phyloP scores from a whole-genome alignment of 2,329 filamentous ascomycete genomes.

The Fusarium lateritium region DNA sequence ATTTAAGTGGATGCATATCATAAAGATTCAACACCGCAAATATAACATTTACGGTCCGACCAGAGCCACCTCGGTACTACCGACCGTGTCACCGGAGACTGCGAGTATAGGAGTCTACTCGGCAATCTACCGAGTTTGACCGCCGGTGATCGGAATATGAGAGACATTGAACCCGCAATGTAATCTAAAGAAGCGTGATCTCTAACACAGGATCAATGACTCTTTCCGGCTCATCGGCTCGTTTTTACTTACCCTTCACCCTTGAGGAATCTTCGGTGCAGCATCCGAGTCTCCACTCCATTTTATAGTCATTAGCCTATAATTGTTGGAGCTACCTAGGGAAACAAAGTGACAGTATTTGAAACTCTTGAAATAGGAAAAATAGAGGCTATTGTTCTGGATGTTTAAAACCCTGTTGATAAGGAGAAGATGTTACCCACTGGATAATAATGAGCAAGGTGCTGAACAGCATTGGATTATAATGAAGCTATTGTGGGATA shows the following conservation, averaged over 20 bases:
- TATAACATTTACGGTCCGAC: slow-evolving; percentile 7
- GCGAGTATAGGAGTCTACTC: slow-evolving; percentile 3
- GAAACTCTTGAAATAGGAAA: too few species aligned
- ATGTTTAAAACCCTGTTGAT: too few species aligned
- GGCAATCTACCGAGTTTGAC: slow-evolving; percentile 13
- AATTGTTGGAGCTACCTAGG: background rate
- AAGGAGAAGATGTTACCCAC: too few species aligned
- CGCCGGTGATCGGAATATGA: slow-evolving; percentile 21
- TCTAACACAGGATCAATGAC: background rate
- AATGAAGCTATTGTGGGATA: too few species aligned
- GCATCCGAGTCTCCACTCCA: slow-evolving; percentile 1
- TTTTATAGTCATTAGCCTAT: background rate
- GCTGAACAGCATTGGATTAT: too few species aligned
- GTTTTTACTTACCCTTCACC: background rate
- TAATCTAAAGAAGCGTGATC: background rate
- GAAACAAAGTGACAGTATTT: too few species aligned
- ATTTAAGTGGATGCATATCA: background rate
- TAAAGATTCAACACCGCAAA: background rate
- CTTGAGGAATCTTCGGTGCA: slow-evolving; percentile 2
- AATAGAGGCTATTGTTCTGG: too few species aligned
- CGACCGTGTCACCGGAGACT: background rate
- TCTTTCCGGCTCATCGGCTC: background rate
- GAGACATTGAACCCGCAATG: background rate
- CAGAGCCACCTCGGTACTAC: slow-evolving; percentile 25
- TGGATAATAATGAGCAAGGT: too few species aligned